Evolutionary conservation across 768 basidiomycete genomes (phyloP), one percentile per base, ranked within the genome.

Genomic region (Mycena olivaceomarginata): DNA sequence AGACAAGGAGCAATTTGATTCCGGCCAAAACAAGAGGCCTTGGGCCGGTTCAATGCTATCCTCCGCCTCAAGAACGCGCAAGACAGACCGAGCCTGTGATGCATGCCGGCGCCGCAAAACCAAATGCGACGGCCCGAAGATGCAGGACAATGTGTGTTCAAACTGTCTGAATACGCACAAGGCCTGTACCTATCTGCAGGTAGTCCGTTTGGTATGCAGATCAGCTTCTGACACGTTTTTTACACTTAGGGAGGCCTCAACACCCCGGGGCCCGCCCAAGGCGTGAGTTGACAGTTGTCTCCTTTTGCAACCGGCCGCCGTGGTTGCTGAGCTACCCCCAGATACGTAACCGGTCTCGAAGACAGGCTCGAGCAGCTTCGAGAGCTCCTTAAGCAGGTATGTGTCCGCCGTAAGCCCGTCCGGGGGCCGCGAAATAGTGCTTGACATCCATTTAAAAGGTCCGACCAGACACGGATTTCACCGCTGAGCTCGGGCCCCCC

Each of bases 231-330:
- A 37, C 41, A 43, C 68, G 20, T 43, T 45, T 45, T 43, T 18
- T 64, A 37, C 57, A 62, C 60, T 69, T 69, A 93, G 92, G n/a
- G 93, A 93, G 82, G 87, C 86, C 2, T 93, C 93, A 5, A 91
- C 91, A 77, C 93, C 93, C 73, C 88, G 93, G 70, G 92, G 92
- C 0, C 93, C 93, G 31, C 91, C 93, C 6, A 94, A 94, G 85
- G 92, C 91, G 92, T 94, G 75, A 80, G 93, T 88, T 16, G 59
- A 67, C 67, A 59, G n/a, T 60, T 72, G 62, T 67, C 22, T 60
- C 48, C 62, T 37, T 43, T 45, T 56, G 57, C 43, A 66, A 18
- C 57, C 41, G 16, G 40, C 56, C 56, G 16, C 37, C 63, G 59
- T 15, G 72, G 11, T 72, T 43, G 64, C 64, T 41, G 64, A 69